Percentiles rank a stretch among this genome's conserved stretches.
These are phyloP conservation scores for Tuber calosporum DNA, from an alignment of 495 filamentous ascomycete species.

Conservation along the genomic window DNA sequence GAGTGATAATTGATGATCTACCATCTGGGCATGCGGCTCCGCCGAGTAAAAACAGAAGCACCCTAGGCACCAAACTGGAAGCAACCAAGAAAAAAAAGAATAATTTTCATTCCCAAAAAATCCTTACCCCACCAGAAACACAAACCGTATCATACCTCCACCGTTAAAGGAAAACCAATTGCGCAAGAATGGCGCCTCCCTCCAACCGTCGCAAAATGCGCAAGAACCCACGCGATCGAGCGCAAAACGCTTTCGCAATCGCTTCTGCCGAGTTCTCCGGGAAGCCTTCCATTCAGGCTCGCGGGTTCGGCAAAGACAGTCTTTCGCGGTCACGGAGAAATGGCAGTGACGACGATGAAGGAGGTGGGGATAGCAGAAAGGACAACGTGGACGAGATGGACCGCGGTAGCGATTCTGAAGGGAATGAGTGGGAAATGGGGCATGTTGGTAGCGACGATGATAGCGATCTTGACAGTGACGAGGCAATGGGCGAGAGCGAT, in stretches of 20 bases:
- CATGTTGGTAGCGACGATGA: constrained; percentile 69
- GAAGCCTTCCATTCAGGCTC: constrained; percentile 49
- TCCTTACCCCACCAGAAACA: background rate
- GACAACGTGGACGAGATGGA: constrained; percentile 36
- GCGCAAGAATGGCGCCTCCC: constrained; percentile 14
- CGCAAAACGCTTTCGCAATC: constrained; percentile 76
- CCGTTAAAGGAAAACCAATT: background rate
- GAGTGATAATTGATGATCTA: too few relatives aligned
- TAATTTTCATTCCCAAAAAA: background rate
- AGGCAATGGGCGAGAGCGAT: constrained; percentile 85
- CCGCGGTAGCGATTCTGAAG: constrained; percentile 73
- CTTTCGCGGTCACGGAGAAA: constrained; percentile 41
- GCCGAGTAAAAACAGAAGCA: background rate
- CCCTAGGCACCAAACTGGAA: background rate
- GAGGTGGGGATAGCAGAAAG: constrained; percentile 31
- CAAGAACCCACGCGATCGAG: constrained; percentile 49
- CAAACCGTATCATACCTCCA: background rate
- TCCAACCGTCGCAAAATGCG: constrained; percentile 15
- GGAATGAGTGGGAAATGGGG: constrained; percentile 78
- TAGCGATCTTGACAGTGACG: constrained; percentile 81
- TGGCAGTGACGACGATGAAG: constrained; percentile 45
- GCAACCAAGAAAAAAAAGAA: background rate
- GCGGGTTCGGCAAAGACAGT: constrained; percentile 52
- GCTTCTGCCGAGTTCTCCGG: constrained; percentile 58
- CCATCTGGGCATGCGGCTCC: background rate